Percentiles rank a stretch among this genome's conserved stretches.
Conservation (phyloP, 345 rosid species). For the Bruguiera sexangula region DNA sequence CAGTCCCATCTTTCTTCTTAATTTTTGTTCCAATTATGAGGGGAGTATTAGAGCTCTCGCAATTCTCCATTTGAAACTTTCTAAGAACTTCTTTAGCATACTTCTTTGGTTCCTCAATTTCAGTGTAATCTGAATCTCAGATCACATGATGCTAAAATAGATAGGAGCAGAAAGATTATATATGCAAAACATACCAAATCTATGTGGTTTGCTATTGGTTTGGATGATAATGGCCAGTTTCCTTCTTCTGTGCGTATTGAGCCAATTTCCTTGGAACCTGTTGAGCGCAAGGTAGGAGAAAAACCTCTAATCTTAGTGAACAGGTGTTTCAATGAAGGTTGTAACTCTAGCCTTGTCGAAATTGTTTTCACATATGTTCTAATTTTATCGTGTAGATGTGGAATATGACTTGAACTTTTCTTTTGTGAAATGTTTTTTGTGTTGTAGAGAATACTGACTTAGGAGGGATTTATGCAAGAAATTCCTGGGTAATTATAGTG, state of each 20-base stretch:
- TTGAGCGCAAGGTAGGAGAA: conserved; percentile 25
- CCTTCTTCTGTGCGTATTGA: conserved; percentile 35
- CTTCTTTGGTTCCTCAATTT: conserved; percentile 18
- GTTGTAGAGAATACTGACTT: conserved; percentile 19
- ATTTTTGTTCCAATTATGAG: too few species aligned
- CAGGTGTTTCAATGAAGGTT: conserved; percentile 25
- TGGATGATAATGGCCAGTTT: conserved; percentile 31
- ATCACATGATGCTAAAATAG: conserved; percentile 4
- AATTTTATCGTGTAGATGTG: too few species aligned
- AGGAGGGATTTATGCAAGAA: conserved; percentile 13
- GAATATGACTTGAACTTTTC: too few species aligned
- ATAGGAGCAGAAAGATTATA: conserved; percentile 26
- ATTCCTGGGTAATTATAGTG: conserved; percentile 41
- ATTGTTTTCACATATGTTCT: neutral
- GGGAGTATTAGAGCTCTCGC: too few species aligned
- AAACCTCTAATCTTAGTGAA: conserved; percentile 39
- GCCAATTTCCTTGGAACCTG: conserved; percentile 31
- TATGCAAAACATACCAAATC: conserved; percentile 32
- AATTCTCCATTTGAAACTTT: too few species aligned
- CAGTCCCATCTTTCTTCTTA: too few species aligned
- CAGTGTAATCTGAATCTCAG: conserved; percentile 26
- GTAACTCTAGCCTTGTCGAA: neutral
- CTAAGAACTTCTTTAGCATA: too few species aligned
- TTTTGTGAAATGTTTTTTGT: too few species aligned
- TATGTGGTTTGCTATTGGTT: conserved; percentile 52